Percentiles rank a stretch among this genome's conserved stretches.
Evolutionary conservation across 2,329 filamentous ascomycete genomes (phyloP).

Genomic region (Epichloe coenophiala): DNA sequence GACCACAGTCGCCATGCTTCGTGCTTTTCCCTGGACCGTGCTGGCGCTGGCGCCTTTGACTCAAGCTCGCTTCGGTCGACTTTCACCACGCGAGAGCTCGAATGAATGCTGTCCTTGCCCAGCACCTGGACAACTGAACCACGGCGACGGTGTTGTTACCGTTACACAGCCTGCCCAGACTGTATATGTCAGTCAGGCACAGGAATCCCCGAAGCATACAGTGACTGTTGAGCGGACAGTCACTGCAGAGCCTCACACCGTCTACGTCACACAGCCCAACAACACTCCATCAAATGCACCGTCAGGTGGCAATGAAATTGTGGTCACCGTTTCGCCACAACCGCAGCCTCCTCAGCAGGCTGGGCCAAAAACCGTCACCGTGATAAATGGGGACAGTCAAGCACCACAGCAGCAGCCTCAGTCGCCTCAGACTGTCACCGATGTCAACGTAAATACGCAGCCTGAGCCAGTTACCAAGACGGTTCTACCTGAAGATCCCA

Average conservation of each 20-base stretch:
- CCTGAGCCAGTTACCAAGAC: constrained; percentile 5
- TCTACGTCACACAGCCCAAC: constrained; percentile 4
- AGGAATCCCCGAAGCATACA: constrained; percentile 8
- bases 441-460: background rate
- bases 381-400: background rate
- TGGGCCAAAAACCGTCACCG: constrained; percentile 5
- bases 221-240: constrained; percentile 7
- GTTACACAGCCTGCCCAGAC: constrained; percentile 15
- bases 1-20: constrained; percentile 11
- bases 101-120: constrained; percentile 19
- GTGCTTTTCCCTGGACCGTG: constrained; percentile 12
- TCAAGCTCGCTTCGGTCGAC: constrained; percentile 13
- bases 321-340: constrained; percentile 6
- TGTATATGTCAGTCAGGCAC: constrained; percentile 12
- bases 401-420: background rate
- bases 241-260: constrained; percentile 10
- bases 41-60: constrained; percentile 14
- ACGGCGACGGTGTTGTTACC: constrained; percentile 13
- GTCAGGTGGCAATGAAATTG: constrained; percentile 1
- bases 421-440: constrained; percentile 5
- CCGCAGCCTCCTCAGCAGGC: background rate
- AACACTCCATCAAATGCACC: background rate
- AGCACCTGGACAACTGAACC: constrained; percentile 5
- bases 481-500: constrained; percentile 8
- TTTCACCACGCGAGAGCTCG: constrained; percentile 9